phyloP scores from a whole-genome alignment of 2,329 filamentous ascomycete genomes.

The Fusarium phyllophilum region DNA sequence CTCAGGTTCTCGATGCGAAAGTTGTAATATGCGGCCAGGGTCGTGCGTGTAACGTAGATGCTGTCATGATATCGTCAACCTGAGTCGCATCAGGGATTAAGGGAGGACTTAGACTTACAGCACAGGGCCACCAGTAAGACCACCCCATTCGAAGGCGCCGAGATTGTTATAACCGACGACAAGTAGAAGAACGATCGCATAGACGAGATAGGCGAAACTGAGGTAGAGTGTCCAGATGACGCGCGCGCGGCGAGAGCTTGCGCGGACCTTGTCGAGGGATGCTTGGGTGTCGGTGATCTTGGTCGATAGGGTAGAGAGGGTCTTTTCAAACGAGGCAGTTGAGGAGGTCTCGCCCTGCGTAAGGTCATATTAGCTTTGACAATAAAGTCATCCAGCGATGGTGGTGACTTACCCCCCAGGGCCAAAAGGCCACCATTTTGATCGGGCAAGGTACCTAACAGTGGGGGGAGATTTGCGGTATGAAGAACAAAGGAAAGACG shows the following conservation, averaged over 20 bases:
- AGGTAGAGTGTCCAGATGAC: slow-evolving; percentile 92
- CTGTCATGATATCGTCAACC: slow-evolving; percentile 55
- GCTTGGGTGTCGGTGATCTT: slow-evolving; percentile 83
- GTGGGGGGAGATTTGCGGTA: slow-evolving; percentile 5
- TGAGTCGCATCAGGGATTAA: background rate
- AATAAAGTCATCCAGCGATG: background rate
- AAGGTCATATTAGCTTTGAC: slow-evolving; percentile 19
- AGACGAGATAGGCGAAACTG: slow-evolving; percentile 89
- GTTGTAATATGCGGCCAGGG: slow-evolving; percentile 77
- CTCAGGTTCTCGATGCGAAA: slow-evolving; percentile 80
- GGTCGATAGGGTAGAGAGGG: slow-evolving; percentile 79
- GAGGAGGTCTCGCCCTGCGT: slow-evolving; percentile 80
- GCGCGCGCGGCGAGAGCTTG: slow-evolving; percentile 79
- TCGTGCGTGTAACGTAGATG: slow-evolving; percentile 80
- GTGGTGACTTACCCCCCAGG: slow-evolving; percentile 73
- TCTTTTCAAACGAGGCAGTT: slow-evolving; percentile 92
- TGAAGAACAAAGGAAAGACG: slow-evolving; percentile 16
- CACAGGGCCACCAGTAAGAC: slow-evolving; percentile 80
- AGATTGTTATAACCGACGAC: slow-evolving; percentile 87
- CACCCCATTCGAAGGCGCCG: slow-evolving; percentile 79
- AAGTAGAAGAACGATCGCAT: slow-evolving; percentile 81
- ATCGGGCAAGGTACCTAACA: background rate
- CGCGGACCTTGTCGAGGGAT: slow-evolving; percentile 77
- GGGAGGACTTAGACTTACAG: slow-evolving; percentile 70
- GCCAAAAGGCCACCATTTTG: slow-evolving; percentile 85